Evolutionary conservation across 2,329 filamentous ascomycete genomes (phyloP).

Genomic region (Drechslerella coelobrocha): DNA sequence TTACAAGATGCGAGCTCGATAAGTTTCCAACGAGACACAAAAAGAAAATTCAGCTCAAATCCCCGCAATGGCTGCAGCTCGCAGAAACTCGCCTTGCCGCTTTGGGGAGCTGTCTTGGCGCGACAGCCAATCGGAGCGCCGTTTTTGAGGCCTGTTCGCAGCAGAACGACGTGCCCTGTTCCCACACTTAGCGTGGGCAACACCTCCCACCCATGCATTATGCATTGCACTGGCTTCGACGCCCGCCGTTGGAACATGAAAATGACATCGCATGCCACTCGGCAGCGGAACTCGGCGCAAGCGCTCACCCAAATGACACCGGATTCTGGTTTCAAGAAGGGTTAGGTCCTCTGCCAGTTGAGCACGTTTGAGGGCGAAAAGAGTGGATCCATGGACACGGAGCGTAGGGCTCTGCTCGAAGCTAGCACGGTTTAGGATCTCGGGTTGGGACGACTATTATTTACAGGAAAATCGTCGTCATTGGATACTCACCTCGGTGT

Average conservation of each 20-base stretch:
- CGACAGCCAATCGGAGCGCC: slow-evolving; percentile 36
- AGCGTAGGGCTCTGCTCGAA: neutral
- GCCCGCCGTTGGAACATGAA: too few species aligned
- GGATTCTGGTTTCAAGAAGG: too few species aligned
- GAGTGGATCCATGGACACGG: neutral
- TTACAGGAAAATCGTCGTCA: too few species aligned
- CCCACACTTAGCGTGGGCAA: slow-evolving; percentile 38
- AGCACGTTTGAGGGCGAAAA: slow-evolving; percentile 30
- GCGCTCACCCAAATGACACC: too few species aligned
- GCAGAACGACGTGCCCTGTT: slow-evolving; percentile 26
- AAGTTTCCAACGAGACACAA: slow-evolving; percentile 4
- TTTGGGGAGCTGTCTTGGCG: slow-evolving; percentile 16
- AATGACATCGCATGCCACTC: too few species aligned
- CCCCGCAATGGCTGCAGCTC: slow-evolving; percentile 31
- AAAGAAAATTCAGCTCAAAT: slow-evolving; percentile 52
- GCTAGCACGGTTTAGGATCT: too few species aligned
- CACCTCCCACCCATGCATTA: slow-evolving; percentile 12
- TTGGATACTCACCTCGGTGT: too few species aligned
- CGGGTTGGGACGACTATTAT: too few species aligned
- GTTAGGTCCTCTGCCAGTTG: slow-evolving; percentile 1
- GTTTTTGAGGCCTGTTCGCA: slow-evolving; percentile 20
- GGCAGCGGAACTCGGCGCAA: too few species aligned
- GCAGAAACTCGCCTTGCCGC: slow-evolving; percentile 19
- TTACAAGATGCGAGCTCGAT: slow-evolving; percentile 6
- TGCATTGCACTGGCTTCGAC: neutral